Base-by-base conservation (phyloP, 1,284 basidiomycete genomes). In the Mycosarcoma mackinlayi region DNA sequence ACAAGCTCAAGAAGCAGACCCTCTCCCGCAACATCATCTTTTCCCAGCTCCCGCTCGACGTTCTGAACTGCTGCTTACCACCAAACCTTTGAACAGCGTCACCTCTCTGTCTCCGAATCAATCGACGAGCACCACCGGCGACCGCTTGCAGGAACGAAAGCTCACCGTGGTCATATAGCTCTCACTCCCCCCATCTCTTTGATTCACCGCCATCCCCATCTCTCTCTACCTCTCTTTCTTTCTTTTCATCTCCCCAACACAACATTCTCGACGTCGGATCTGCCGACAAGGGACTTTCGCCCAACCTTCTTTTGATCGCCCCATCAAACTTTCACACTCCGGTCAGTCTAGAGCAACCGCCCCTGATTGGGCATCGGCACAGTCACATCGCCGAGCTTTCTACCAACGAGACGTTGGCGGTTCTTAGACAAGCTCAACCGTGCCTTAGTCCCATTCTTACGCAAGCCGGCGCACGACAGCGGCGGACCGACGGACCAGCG, bases 1-100 rank as follows among this genome's bases (percentile, higher is more conserved):
- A 46, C 44, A n/a, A 34, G 19, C 11, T 35, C 5, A 19, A 33
- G 24, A 21, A 13, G 4, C 44, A 21, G 14, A 34, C 30, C 30
- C 47, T 44, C 55, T 57, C 25, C 34, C n/a, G n/a, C 55, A 46
- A 57, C 54, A 49, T 49, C 46, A 24, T 28, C 21, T 42, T 16
- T 30, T 34, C 7, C 14, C 6, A 2, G 4, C 14, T 31, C 4
- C 30, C 4, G 8, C 30, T 4, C n/a, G n/a, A n/a, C n/a, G n/a
- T n/a, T n/a, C n/a, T n/a, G n/a, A n/a, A n/a, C n/a, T n/a, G n/a
- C n/a, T n/a, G n/a, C n/a, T n/a, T n/a, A n/a, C n/a, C n/a, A n/a
- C n/a, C n/a, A n/a, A n/a, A n/a, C n/a, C n/a, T n/a, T n/a, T n/a
- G n/a, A n/a, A n/a, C n/a, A n/a, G n/a, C n/a, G n/a, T n/a, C n/a